Percentiles rank a stretch among this genome's conserved stretches.
Evolutionary conservation across 768 basidiomycete genomes (phyloP).

Genomic region (Suillus clintonianus): DNA sequence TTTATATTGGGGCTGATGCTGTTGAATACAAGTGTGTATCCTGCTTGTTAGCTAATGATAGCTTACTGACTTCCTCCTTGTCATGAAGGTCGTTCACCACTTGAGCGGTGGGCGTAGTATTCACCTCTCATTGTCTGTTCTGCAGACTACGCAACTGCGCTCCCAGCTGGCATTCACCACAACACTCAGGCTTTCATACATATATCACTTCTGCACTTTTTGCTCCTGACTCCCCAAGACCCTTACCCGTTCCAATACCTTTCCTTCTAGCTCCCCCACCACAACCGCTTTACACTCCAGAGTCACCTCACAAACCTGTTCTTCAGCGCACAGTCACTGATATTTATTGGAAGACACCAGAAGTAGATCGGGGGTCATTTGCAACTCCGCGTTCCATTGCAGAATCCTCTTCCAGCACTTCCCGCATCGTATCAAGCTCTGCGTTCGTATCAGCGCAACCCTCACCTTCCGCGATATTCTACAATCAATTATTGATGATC

Average conservation of each 20-base stretch:
- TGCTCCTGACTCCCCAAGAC: slow-evolving; percentile 41
- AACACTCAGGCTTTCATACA: no score
- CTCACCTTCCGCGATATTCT: slow-evolving; percentile 34
- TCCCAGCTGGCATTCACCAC: no score
- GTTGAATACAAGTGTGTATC: slow-evolving; percentile 95
- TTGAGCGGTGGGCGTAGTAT: no score
- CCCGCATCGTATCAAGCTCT: slow-evolving; percentile 31
- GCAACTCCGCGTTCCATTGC: slow-evolving; percentile 39
- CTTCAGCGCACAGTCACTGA: slow-evolving; percentile 30
- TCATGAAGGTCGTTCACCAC: no score
- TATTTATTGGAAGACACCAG: slow-evolving; percentile 30
- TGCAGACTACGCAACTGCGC: no score
- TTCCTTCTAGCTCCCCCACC: slow-evolving; percentile 28
- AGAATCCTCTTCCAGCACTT: slow-evolving; percentile 35
- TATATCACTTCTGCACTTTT: slow-evolving; percentile 35
- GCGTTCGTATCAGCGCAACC: slow-evolving; percentile 36
- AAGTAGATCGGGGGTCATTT: slow-evolving; percentile 31
- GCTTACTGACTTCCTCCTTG: slow-evolving; percentile 8
- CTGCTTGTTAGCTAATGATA: not conserved
- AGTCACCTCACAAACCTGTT: slow-evolving; percentile 24
- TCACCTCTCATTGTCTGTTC: no score
- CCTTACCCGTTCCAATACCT: slow-evolving; percentile 43
- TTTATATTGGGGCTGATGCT: slow-evolving; percentile 98
- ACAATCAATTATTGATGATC: slow-evolving; percentile 29
- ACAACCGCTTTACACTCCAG: slow-evolving; percentile 23